A percentile compares a stretch with the other conserved stretches of the same genome.
phyloP scores from a whole-genome alignment of 192 early-diverging fungal species.

The Umbelopsis sp. region DNA sequence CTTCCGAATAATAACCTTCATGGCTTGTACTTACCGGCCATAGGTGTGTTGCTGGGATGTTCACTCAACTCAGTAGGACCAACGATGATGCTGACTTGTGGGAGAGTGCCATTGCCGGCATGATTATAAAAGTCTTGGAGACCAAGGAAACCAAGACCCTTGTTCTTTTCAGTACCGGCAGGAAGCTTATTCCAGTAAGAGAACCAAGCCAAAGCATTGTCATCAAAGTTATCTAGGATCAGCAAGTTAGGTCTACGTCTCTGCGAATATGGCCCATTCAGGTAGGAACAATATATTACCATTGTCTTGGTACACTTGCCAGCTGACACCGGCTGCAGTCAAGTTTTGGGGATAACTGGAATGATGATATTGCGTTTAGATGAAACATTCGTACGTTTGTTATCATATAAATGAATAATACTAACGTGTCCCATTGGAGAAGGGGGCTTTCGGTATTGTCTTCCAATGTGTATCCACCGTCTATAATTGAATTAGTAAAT shows the following conservation, averaged over 20 bases:
- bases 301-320: slow-evolving; percentile 22
- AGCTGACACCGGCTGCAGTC: slow-evolving; percentile 24
- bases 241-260: neutral
- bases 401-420: neutral
- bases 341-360: slow-evolving; percentile 20
- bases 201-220: slow-evolving; percentile 36
- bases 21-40: slow-evolving; percentile 14
- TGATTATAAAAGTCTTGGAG: slow-evolving; percentile 27
- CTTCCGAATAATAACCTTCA: neutral
- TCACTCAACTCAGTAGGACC: slow-evolving; percentile 27
- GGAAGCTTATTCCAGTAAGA: slow-evolving; percentile 23
- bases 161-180: slow-evolving; percentile 26
- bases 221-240: slow-evolving; percentile 28
- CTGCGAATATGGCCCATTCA: no score
- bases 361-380: neutral
- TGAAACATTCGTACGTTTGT: neutral
- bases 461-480: slow-evolving; percentile 19
- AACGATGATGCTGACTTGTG: slow-evolving; percentile 21
- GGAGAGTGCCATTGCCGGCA: slow-evolving; percentile 31
- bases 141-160: slow-evolving; percentile 29
- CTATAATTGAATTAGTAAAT: neutral
- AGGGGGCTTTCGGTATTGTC: slow-evolving; percentile 24
- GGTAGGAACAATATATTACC: neutral
- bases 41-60: slow-evolving; percentile 25
- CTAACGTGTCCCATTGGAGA: slow-evolving; percentile 18